A percentile compares a stretch with the other conserved stretches of the same genome.
phyloP scores from a whole-genome alignment of 2,329 filamentous ascomycete species.

The Aspergillus tubingensis region DNA sequence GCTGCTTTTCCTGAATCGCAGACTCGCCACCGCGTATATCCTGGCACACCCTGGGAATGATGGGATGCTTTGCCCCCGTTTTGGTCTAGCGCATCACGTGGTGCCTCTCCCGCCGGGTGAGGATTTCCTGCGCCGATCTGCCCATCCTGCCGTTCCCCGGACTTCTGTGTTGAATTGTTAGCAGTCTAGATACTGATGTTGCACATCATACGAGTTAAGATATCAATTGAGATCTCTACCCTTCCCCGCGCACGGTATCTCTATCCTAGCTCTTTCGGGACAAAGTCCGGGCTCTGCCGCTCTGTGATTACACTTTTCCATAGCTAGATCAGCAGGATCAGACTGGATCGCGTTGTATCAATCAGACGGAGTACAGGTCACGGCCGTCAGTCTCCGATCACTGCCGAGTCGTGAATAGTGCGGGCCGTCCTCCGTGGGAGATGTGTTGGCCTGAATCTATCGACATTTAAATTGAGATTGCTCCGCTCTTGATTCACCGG shows the following conservation, averaged over 20 bases:
- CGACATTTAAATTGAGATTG: not conserved
- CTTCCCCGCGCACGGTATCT: not conserved
- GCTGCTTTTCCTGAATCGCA: constrained; percentile 6
- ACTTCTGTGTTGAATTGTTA: not conserved
- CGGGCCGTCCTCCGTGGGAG: not conserved
- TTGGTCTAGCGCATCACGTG: constrained; percentile 29
- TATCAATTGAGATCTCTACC: not conserved
- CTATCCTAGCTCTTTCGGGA: no score
- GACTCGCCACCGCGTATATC: constrained; percentile 25
- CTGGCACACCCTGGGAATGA: constrained; percentile 25
- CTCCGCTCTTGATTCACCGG: no score
- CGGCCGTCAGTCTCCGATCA: not conserved
- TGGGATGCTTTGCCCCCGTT: constrained; percentile 15
- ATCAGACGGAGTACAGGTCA: not conserved
- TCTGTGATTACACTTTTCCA: not conserved
- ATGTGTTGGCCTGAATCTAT: not conserved
- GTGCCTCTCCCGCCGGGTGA: constrained; percentile 14
- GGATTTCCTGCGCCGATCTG: constrained; percentile 15
- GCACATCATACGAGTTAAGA: not conserved
- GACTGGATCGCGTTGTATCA: not conserved
- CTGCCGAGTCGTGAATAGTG: not conserved
- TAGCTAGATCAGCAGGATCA: not conserved
- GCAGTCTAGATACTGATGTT: not conserved
- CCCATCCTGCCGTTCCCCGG: constrained; percentile 10
- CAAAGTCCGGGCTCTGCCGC: not conserved